Base-by-base conservation (phyloP, 768 basidiomycete genomes). In the Boletus coccyginus region DNA sequence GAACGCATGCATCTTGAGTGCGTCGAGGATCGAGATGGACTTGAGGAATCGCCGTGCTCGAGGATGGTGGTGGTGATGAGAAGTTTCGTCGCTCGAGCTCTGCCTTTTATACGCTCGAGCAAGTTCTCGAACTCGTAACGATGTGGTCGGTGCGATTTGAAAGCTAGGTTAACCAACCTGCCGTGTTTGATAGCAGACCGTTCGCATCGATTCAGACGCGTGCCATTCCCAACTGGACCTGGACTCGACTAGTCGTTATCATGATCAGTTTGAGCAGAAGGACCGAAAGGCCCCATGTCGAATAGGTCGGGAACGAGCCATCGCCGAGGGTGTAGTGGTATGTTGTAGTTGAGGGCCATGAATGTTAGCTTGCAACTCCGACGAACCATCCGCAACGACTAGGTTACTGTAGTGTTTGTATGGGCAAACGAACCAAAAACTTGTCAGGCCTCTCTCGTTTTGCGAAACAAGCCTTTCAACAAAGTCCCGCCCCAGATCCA, bases 371-470 rank as follows among this genome's bases (percentile, higher is more conserved):
- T 51, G 24, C 21, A 56, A 58, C 56, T 58, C 27, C 27, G 27
- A 27, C 27, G 27, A 27, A 27, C 27, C 27, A 27, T 27, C 27
- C 27, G 27, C 27, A 27, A 27, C 27, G 27, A 27, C 3, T 27
- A 27, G 5, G 27, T 27, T 4, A 27, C 27, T 27, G 27, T 11
- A 17, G 12, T 13, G 14, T 11, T 41, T 52, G 24, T 35, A 76
- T 76, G 76, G 71, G 73, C 59, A 82, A 78, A 67, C 73, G 73
- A 56, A 69, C 73, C 50, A 75, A 73, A 21, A 54, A 60, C 39
- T 50, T 83, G 31, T 71, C 73, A 21, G 77, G 81, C 24, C 62
- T 83, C 17, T 74, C 79, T 53, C 73, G 67, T 56, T 80, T 81
- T 50, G 69, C 77, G 19, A 68, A 71, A 57, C 68, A 76, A 46